phyloP scores from a whole-genome alignment of 1,139 yeast genomes.

The Saccharomyces hybrid region DNA sequence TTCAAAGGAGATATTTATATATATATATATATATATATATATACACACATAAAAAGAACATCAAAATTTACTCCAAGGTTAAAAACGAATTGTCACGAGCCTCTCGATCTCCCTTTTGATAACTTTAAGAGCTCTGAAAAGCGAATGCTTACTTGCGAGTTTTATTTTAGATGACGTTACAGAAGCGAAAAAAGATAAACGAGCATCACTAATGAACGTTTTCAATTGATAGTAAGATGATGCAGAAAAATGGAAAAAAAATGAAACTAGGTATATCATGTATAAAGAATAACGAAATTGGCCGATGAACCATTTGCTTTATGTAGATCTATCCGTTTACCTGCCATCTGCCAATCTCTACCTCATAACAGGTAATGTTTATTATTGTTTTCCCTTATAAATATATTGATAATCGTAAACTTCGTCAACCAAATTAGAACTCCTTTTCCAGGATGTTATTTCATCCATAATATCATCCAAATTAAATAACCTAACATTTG shows the following conservation, averaged over 20 bases:
- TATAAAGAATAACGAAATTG: not conserved
- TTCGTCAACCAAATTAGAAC: constrained; percentile 32
- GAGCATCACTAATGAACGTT: too few relatives aligned
- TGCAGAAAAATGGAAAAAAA: not conserved
- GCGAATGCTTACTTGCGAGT: too few relatives aligned
- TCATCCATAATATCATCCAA: constrained; percentile 36
- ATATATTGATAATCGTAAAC: constrained; percentile 31
- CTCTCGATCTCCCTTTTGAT: too few relatives aligned
- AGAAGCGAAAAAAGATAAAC: not conserved
- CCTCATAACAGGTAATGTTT: not conserved
- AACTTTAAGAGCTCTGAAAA: too few relatives aligned
- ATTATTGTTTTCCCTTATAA: constrained; percentile 4
- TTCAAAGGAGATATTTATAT: too few relatives aligned
- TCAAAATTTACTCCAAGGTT: too few relatives aligned
- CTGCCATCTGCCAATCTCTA: not conserved
- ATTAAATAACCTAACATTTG: constrained; percentile 42
- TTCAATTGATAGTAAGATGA: too few relatives aligned
- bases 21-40: too few relatives aligned
- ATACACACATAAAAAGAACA: too few relatives aligned
- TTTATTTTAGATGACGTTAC: too few relatives aligned
- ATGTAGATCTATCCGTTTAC: constrained; percentile 1
- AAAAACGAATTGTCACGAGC: too few relatives aligned
- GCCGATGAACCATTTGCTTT: not conserved
- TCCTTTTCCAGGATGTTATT: constrained; percentile 46
- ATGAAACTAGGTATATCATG: not conserved